phyloP scores from a whole-genome alignment of 345 rosid species.

The Camelina neglecta region DNA sequence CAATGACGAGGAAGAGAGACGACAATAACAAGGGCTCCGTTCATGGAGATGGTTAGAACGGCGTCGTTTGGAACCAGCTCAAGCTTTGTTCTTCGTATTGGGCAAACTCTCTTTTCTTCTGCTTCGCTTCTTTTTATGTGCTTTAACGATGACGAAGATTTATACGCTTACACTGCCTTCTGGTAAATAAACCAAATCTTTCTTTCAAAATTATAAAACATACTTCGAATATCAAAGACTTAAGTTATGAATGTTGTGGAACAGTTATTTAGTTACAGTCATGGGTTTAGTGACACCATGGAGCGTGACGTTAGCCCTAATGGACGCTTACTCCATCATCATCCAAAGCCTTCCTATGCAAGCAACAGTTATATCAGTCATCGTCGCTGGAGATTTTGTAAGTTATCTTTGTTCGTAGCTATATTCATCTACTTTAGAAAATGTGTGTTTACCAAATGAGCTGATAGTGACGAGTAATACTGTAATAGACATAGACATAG shows the following conservation, averaged over 20 bases:
- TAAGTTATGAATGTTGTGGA: slow-evolving; percentile 10
- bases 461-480: slow-evolving; percentile 23
- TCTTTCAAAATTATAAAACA: not conserved
- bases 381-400: slow-evolving; percentile 69
- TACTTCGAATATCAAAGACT: slow-evolving; percentile 11
- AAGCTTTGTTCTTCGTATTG: slow-evolving; percentile 67
- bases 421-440: slow-evolving; percentile 12
- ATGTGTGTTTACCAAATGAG: slow-evolving; percentile 19
- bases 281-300: slow-evolving; percentile 79
- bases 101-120: slow-evolving; percentile 56
- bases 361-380: slow-evolving; percentile 48
- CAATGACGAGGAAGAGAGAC: slow-evolving; percentile 16
- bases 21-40: slow-evolving; percentile 1
- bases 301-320: slow-evolving; percentile 57
- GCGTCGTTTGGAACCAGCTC: slow-evolving; percentile 62
- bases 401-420: slow-evolving; percentile 8
- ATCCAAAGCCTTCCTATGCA: slow-evolving; percentile 52
- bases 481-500: slow-evolving; percentile 22
- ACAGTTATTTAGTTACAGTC: slow-evolving; percentile 68
- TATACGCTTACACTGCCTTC: slow-evolving; percentile 67
- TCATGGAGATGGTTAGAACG: slow-evolving; percentile 36
- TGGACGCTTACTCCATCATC: slow-evolving; percentile 62
- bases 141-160: slow-evolving; percentile 53
- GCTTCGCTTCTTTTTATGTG: slow-evolving; percentile 69
- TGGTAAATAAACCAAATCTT: slow-evolving; percentile 46